A percentile compares a stretch with the other conserved stretches of the same genome.
Evolutionary conservation across 1,139 yeast genomes (phyloP).

Genomic region (Debaryomycetaceae sp.): DNA sequence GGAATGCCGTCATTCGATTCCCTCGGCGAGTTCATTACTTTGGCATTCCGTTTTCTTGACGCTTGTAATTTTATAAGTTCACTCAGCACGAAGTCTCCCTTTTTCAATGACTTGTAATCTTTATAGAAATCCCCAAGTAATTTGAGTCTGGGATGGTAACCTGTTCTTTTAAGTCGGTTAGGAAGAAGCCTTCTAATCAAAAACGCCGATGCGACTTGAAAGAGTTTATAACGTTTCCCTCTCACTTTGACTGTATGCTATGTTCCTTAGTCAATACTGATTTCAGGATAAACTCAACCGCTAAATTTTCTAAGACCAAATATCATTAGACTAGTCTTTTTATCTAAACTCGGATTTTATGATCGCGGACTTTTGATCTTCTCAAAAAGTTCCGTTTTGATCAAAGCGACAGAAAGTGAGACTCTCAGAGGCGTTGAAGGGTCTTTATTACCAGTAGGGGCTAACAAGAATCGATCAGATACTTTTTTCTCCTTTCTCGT

Average conservation of each 20-base stretch:
- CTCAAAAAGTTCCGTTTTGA: too few species aligned
- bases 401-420: too few species aligned
- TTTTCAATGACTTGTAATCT: conserved; percentile 23
- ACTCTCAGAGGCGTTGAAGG: too few species aligned
- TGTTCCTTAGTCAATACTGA: not conserved
- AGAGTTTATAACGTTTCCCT: conserved; percentile 10
- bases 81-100: not conserved
- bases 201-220: conserved; percentile 19
- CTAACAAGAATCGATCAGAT: too few species aligned
- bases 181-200: conserved; percentile 13
- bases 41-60: conserved; percentile 13
- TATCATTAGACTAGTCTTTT: too few species aligned
- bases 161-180: conserved; percentile 4
- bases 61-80: conserved; percentile 8
- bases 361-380: too few species aligned
- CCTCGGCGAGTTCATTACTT: conserved; percentile 7
- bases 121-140: conserved; percentile 18
- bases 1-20: conserved; percentile 1
- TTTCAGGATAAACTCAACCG: not conserved
- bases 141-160: conserved; percentile 12
- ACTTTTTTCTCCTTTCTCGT: too few species aligned
- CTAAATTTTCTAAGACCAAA: too few species aligned
- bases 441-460: too few species aligned
- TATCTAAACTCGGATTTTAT: too few species aligned
- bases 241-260: conserved; percentile 9